These are phyloP conservation scores for Starmerella scarabaei DNA, from an alignment of 805 yeast genomes.

Conservation along the genomic window DNA sequence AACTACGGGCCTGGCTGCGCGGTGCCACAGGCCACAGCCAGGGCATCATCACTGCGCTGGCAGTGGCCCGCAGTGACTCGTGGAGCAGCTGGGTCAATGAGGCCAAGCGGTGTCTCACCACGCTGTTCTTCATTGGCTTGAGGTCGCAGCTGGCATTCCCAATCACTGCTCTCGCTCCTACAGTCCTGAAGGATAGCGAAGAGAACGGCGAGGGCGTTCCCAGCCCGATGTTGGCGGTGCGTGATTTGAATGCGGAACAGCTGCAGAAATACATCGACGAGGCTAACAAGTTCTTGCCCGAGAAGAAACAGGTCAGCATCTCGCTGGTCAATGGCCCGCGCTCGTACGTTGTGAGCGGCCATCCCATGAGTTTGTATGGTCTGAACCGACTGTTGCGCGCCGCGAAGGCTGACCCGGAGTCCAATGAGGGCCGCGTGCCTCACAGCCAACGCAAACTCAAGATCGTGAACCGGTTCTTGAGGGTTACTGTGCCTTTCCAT, in stretches of 20 bases:
- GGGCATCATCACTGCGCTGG: constrained; percentile 75
- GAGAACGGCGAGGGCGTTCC: constrained; percentile 94
- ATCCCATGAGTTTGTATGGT: constrained; percentile 96
- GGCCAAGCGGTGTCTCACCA: constrained; percentile 64
- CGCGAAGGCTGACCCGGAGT: constrained; percentile 86
- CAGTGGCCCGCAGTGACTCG: constrained; percentile 64
- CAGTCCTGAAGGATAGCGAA: constrained; percentile 79
- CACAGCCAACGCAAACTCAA: constrained; percentile 85
- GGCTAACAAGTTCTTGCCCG: constrained; percentile 88
- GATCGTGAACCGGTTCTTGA: constrained; percentile 86
- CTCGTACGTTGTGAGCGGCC: constrained; percentile 91
- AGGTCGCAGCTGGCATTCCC: constrained; percentile 86
- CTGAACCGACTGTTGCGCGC: constrained; percentile 81
- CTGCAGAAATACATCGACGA: constrained; percentile 66
- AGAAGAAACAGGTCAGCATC: constrained; percentile 77
- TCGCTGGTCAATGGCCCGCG: constrained; percentile 92
- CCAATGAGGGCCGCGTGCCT: constrained; percentile 92
- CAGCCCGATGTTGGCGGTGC: constrained; percentile 90
- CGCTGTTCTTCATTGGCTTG: constrained; percentile 86
- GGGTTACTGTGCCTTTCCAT: constrained; percentile 95
- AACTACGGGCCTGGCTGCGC: constrained; percentile 48
- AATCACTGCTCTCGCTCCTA: constrained; percentile 85
- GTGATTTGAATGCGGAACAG: constrained; percentile 71
- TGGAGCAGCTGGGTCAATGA: constrained; percentile 73
- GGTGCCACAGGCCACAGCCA: constrained; percentile 37